Conservation (phyloP, 768 basidiomycete genomes). For the Grammothele lineata region DNA sequence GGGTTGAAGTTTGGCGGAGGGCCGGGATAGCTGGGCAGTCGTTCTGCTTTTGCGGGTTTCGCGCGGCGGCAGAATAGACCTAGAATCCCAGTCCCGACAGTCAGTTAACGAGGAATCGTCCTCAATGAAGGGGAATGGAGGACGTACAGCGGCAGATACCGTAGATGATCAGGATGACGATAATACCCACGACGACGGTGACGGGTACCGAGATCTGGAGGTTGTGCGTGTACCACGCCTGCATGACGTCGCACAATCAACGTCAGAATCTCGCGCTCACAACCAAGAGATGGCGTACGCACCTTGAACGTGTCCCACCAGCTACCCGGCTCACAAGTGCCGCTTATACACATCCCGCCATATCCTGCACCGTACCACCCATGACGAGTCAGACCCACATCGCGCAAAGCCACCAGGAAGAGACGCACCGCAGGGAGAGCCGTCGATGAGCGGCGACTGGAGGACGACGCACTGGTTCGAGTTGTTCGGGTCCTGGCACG, state of each 20-base stretch:
- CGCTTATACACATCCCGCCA: slow-evolving; percentile 62
- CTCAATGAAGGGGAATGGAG: not conserved
- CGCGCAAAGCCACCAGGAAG: slow-evolving; percentile 32
- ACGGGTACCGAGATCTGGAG: slow-evolving; percentile 78
- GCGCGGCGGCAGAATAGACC: slow-evolving; percentile 1
- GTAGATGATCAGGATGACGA: slow-evolving; percentile 41
- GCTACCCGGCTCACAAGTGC: slow-evolving; percentile 58
- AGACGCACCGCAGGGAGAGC: slow-evolving; percentile 87
- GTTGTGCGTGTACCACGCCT: slow-evolving; percentile 76
- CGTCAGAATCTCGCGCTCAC: slow-evolving; percentile 8
- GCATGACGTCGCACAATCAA: slow-evolving; percentile 6
- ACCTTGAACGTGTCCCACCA: slow-evolving; percentile 62
- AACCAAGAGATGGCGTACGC: slow-evolving; percentile 7
- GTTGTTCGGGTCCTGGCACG: slow-evolving; percentile 67
- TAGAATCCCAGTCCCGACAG: not conserved
- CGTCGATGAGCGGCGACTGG: slow-evolving; percentile 69
- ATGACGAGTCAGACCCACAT: slow-evolving; percentile 9
- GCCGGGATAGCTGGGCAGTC: slow-evolving; percentile 10
- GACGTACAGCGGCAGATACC: slow-evolving; percentile 11
- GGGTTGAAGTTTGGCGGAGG: slow-evolving; percentile 6
- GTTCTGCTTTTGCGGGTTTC: not conserved
- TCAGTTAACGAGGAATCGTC: not conserved
- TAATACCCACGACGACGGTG: slow-evolving; percentile 63
- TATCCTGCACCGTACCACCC: slow-evolving; percentile 43
- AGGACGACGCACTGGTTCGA: slow-evolving; percentile 64